Base-by-base conservation (phyloP, 1,139 yeast genomes). In the Saccharomycopsis hybrid region DNA sequence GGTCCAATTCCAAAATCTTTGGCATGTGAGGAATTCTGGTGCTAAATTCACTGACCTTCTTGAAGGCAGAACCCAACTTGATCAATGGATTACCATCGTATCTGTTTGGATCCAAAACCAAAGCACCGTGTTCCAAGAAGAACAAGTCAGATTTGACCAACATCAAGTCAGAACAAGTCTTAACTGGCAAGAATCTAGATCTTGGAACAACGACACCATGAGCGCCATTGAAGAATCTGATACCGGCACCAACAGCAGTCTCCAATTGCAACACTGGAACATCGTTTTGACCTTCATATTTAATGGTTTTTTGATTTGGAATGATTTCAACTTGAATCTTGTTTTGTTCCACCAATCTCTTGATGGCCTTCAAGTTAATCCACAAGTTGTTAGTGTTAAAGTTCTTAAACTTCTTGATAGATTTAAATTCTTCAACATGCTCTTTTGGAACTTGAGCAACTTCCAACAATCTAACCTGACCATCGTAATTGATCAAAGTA, bases 231-330 rank as follows among this genome's bases (percentile, higher is more conserved):
- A 94, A 92, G 70, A 90, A 94, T 71, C 96, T 87, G 66, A 92
- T 92, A 50, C 98, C 97, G 41, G 98, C 98, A 74, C 98, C 98
- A 59, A 89, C 96, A 30, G 98, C 98, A 48, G 98, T 92, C 74
- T 92, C 98, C 65, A 92, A 80, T 73, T 92, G 98, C 63, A 92
- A 73, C 48, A 92, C 97, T 62, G 85, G 83, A 60, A 85, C 76
- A 56, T 89, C 96, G 49, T 76, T 72, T 57, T 80, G 78, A 54
- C 95, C 96, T 58, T 78, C 76, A 58, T 71, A 69, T 46, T 57
- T 60, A 65, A 92, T 83, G 49, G 94, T 73, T 73, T 92, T 92
- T 63, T 77, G 79, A 71, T 92, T 92, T 64, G 98, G 98, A 69
- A 92, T 92, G 66, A 92, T 92, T 72, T 92, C 98, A 72, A 87